A percentile compares a stretch with the other conserved stretches of the same genome.
These are phyloP conservation scores for Harrya chromipes DNA, from an alignment of 768 basidiomycete genomes.

Conservation along the genomic window DNA sequence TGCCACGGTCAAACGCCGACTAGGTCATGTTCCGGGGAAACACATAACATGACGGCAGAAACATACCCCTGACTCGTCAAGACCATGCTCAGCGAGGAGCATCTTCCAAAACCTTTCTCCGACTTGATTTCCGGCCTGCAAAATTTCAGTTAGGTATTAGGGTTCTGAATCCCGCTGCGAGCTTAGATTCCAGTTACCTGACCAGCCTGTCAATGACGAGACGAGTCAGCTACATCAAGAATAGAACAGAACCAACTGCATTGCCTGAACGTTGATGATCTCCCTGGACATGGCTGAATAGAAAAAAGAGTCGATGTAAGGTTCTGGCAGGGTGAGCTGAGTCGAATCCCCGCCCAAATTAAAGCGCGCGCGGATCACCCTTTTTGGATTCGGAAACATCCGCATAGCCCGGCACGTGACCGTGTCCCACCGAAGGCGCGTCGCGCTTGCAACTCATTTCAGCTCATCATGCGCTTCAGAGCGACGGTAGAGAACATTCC, in stretches of 20 bases:
- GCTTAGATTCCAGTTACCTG: slow-evolving; percentile 47
- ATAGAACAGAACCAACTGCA: slow-evolving; percentile 6
- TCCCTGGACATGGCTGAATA: slow-evolving; percentile 60
- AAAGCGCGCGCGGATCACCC: slow-evolving; percentile 8
- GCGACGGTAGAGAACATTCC: slow-evolving; percentile 56
- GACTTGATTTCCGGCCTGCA: slow-evolving; percentile 69
- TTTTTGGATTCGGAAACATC: slow-evolving; percentile 20
- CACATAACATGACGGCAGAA: slow-evolving; percentile 4
- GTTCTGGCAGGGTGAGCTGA: not conserved
- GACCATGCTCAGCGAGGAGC: slow-evolving; percentile 83
- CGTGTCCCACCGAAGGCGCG: slow-evolving; percentile 13
- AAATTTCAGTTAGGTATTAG: slow-evolving; percentile 20
- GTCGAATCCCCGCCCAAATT: slow-evolving; percentile 8
- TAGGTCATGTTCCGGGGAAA: slow-evolving; percentile 15
- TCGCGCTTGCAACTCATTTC: slow-evolving; percentile 3
- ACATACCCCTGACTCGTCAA: slow-evolving; percentile 65
- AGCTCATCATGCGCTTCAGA: slow-evolving; percentile 55
- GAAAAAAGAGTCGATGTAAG: slow-evolving; percentile 15
- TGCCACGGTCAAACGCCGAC: slow-evolving; percentile 8
- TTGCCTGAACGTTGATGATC: slow-evolving; percentile 79
- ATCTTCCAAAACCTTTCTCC: slow-evolving; percentile 89
- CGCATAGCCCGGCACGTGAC: slow-evolving; percentile 22
- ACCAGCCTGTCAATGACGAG: slow-evolving; percentile 48
- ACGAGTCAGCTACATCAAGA: slow-evolving; percentile 5
- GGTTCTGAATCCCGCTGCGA: not conserved